Evolutionary conservation across 2,329 filamentous ascomycete genomes (phyloP).

Genomic region (Colletotrichum sp.): DNA sequence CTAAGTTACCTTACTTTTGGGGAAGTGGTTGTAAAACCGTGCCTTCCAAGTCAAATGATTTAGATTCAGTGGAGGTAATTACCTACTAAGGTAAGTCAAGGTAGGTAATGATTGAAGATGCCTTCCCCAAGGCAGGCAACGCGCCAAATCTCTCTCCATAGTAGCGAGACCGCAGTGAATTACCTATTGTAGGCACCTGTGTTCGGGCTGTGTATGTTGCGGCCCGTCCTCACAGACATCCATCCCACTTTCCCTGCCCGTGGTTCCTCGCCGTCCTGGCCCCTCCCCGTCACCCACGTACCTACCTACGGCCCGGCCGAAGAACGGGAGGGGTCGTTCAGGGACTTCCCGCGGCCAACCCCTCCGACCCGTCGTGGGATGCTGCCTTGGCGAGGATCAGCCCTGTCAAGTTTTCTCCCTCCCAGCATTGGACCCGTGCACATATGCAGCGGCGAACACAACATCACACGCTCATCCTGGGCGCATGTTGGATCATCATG

Average conservation of each 20-base stretch:
- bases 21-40: neutral
- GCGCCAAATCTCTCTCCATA: neutral
- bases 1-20: neutral
- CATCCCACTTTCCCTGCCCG: neutral
- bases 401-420: neutral
- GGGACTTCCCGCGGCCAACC: slow-evolving; percentile 5
- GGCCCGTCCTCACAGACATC: neutral
- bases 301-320: neutral
- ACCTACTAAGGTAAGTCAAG: neutral
- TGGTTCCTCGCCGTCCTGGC: neutral
- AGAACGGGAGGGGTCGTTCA: slow-evolving; percentile 7
- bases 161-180: neutral
- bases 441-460: neutral
- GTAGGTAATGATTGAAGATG: neutral
- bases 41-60: neutral
- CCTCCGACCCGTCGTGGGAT: slow-evolving; percentile 3
- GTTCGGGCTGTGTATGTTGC: neutral
- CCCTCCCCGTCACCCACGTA: neutral
- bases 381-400: slow-evolving; percentile 1
- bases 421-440: neutral
- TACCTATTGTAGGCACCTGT: neutral
- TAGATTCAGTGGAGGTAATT: neutral
- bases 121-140: neutral
- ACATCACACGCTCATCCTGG: neutral
- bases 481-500: neutral